A percentile compares a stretch with the other conserved stretches of the same genome.
These are phyloP conservation scores for Rubroboletus pulcherrimus DNA, from an alignment of 768 basidiomycete species.

Conservation along the genomic window DNA sequence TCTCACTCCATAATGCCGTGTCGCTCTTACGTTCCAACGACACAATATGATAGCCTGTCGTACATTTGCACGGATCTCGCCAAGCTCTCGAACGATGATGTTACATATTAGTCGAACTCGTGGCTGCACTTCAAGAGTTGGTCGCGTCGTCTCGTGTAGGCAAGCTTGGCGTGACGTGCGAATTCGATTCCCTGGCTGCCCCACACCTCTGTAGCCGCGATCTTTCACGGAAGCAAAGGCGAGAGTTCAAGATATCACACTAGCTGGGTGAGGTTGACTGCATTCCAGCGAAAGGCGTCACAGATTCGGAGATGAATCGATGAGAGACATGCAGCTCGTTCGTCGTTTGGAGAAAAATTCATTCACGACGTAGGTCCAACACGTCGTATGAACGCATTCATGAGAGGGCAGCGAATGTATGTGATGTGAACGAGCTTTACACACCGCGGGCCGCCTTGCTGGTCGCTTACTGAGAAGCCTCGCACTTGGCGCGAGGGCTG, in stretches of 20 bases:
- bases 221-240: neutral
- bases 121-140: neutral
- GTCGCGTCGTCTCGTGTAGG: neutral
- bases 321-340: slow-evolving; percentile 1
- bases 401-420: slow-evolving; percentile 1
- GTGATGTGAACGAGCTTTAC: slow-evolving; percentile 4
- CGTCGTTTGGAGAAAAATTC: neutral
- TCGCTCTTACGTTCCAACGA: slow-evolving; percentile 6
- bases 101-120: slow-evolving; percentile 1
- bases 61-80: neutral
- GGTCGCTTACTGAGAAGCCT: slow-evolving; percentile 17
- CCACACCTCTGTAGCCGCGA: slow-evolving; percentile 16
- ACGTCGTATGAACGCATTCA: neutral
- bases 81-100: neutral
- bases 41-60: neutral
- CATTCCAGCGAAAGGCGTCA: neutral
- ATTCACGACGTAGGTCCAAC: neutral
- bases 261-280: neutral
- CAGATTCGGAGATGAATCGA: neutral
- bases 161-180: slow-evolving; percentile 7
- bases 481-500: slow-evolving; percentile 13
- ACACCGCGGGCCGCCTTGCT: slow-evolving; percentile 19
- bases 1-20: neutral
- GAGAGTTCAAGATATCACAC: neutral
- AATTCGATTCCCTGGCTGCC: slow-evolving; percentile 11